Conservation (phyloP, 352 stramenopile species). For the Globisporangium solare region DNA sequence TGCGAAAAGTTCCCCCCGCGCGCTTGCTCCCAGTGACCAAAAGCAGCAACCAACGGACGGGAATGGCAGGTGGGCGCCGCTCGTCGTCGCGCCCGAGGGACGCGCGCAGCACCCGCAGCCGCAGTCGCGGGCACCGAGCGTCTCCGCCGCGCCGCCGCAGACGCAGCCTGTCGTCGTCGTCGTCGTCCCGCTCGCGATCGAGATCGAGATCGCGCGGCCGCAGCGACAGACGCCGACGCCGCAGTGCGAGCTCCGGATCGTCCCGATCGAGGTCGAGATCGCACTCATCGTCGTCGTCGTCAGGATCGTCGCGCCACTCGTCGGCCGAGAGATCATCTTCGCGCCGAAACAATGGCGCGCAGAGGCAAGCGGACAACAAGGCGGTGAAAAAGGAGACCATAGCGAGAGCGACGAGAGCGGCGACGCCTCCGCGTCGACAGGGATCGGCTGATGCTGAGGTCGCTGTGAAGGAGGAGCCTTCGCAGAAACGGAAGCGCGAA, state of each 20-base stretch:
- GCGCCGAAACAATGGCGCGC: not conserved
- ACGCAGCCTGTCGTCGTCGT: no score
- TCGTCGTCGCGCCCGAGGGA: conserved; percentile 1
- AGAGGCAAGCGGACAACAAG: not conserved
- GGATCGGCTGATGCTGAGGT: not conserved
- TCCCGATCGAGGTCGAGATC: conserved; percentile 12
- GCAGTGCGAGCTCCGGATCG: conserved; percentile 1
- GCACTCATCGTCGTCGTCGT: conserved; percentile 16
- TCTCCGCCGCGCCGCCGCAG: not conserved
- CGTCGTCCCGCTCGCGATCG: not conserved
- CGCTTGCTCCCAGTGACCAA: not conserved
- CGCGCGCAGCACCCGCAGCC: not conserved
- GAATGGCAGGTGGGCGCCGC: conserved; percentile 3
- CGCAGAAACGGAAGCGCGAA: conserved; percentile 12
- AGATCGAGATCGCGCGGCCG: conserved; percentile 1
- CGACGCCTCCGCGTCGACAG: conserved; percentile 3
- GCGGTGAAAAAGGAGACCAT: not conserved
- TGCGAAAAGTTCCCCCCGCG: not conserved
- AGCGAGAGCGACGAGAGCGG: conserved; percentile 2
- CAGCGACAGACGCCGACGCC: not conserved
- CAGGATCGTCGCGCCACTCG: conserved; percentile 10
- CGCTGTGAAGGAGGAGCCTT: not conserved
- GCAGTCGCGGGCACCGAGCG: not conserved
- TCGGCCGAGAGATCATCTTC: conserved; percentile 11
- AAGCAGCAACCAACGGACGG: not conserved